Conservation (phyloP, 2,329 filamentous ascomycete species). For the Hypoxylon sp. region DNA sequence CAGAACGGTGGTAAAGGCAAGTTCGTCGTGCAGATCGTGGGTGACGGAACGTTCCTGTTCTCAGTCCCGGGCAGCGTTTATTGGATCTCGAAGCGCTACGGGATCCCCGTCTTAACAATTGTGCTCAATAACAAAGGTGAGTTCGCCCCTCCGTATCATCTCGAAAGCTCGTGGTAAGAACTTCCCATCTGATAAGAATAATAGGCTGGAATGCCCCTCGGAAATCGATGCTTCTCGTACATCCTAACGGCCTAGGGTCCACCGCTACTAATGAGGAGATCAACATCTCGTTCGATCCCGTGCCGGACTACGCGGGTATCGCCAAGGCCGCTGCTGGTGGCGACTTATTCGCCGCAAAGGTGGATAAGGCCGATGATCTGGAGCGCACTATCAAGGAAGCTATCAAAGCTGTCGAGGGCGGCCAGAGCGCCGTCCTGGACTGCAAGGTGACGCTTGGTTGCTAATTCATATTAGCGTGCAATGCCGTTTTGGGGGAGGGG, state of each 20-base stretch:
- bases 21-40: slow-evolving; percentile 70
- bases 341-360: slow-evolving; percentile 64
- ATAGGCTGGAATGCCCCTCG: slow-evolving; percentile 72
- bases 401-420: slow-evolving; percentile 65
- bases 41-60: slow-evolving; percentile 71
- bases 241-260: slow-evolving; percentile 69
- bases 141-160: slow-evolving; percentile 23
- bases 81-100: slow-evolving; percentile 69
- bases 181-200: slow-evolving; percentile 22
- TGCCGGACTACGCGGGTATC: slow-evolving; percentile 72
- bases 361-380: slow-evolving; percentile 63
- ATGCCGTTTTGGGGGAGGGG: neutral
- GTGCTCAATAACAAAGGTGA: slow-evolving; percentile 70
- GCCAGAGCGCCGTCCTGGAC: slow-evolving; percentile 68
- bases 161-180: neutral
- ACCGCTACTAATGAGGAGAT: slow-evolving; percentile 72
- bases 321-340: slow-evolving; percentile 72
- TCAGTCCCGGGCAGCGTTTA: slow-evolving; percentile 68
- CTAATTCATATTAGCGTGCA: slow-evolving; percentile 45
- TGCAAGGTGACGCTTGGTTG: slow-evolving; percentile 65
- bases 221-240: slow-evolving; percentile 69
- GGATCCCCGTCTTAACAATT: slow-evolving; percentile 68
- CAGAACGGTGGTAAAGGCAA: slow-evolving; percentile 60
- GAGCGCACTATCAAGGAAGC: slow-evolving; percentile 65
- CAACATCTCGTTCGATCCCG: slow-evolving; percentile 72